Evolutionary conservation across 192 early-diverging fungal species (phyloP).

Genomic region (Umbelopsis vinacea): DNA sequence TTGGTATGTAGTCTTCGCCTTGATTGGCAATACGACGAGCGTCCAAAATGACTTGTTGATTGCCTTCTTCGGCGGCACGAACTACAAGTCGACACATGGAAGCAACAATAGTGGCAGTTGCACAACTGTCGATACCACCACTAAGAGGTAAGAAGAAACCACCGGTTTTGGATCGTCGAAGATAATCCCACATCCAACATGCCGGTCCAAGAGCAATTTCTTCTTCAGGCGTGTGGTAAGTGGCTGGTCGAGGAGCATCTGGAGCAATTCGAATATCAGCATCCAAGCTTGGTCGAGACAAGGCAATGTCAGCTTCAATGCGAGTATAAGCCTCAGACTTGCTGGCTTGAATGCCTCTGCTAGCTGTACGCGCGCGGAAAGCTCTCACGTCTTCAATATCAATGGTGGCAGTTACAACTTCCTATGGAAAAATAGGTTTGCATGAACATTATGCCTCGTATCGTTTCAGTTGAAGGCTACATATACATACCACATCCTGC

Average conservation of each 20-base stretch:
- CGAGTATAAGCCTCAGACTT: constrained; percentile 65
- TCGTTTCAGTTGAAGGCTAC: not conserved
- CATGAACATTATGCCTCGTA: not conserved
- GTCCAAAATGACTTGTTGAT: constrained; percentile 76
- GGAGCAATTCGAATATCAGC: constrained; percentile 50
- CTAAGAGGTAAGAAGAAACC: constrained; percentile 96
- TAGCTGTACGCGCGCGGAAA: constrained; percentile 68
- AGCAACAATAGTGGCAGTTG: constrained; percentile 83
- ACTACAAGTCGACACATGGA: constrained; percentile 91
- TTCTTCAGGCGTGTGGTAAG: constrained; percentile 81
- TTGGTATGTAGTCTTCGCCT: constrained; percentile 68
- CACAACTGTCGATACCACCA: constrained; percentile 98
- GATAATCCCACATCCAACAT: constrained; percentile 99
- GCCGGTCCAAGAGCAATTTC: constrained; percentile 95
- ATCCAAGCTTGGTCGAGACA: constrained; percentile 53
- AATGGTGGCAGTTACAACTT: constrained; percentile 89
- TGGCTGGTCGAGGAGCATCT: constrained; percentile 45
- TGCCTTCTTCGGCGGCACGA: constrained; percentile 62
- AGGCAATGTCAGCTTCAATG: constrained; percentile 58
- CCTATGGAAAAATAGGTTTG: constrained; percentile 45
- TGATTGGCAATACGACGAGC: constrained; percentile 67
- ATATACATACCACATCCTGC: constrained; percentile 76
- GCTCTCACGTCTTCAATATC: constrained; percentile 90
- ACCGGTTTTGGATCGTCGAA: constrained; percentile 84
- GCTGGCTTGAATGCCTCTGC: constrained; percentile 83